Base-by-base conservation (phyloP, 768 basidiomycete species). In the Leccinum fibrillosum region DNA sequence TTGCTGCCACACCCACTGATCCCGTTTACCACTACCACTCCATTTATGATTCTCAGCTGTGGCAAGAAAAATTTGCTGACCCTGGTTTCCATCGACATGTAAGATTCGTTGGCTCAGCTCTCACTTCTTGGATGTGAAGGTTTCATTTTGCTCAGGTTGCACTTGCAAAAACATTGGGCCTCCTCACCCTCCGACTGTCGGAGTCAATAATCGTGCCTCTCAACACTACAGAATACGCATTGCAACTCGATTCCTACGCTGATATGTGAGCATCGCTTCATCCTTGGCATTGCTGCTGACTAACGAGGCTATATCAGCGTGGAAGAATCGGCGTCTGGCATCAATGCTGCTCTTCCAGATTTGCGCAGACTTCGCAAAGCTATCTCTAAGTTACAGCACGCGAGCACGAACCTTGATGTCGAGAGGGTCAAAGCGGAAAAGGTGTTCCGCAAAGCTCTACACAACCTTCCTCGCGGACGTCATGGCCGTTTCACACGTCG, bases 41-140 rank as follows among this genome's bases (percentile, higher is more conserved):
- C 10, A 81, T 89, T 54, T 92, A 87, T 66, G 89, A 92, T 66
- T 82, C 80, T 35, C 79, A 85, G 60, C 71, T 76, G 45, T 94
- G 86, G 86, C 86, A 89, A 69, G 85, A 89, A 62, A 69, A 78
- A 45, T 92, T 86, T 64, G 89, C 79, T 17, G 91, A 93, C 68
- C 85, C 86, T 39, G 86, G 84, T 7, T 93, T 90, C 76, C 72
- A 82, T 66, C 81, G 84, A 48, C 88, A 92, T 71, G 86, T 87
- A 67, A 62, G 80, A 73, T 30, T 48, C 53, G 17, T 19, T 30
- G 35, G 30, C 26, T 25, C 7, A 11, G 44, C 23, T 10, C 3
- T 35, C 50, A 56, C 34, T 39, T 50, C 8, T 3, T 17, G 5
- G 49, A 49, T 54, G 35, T 57, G 42, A 52, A 50, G 47, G 21